A percentile compares a stretch with the other conserved stretches of the same genome.
Conservation (phyloP, 1,284 basidiomycete species). For the Trametes sp. region DNA sequence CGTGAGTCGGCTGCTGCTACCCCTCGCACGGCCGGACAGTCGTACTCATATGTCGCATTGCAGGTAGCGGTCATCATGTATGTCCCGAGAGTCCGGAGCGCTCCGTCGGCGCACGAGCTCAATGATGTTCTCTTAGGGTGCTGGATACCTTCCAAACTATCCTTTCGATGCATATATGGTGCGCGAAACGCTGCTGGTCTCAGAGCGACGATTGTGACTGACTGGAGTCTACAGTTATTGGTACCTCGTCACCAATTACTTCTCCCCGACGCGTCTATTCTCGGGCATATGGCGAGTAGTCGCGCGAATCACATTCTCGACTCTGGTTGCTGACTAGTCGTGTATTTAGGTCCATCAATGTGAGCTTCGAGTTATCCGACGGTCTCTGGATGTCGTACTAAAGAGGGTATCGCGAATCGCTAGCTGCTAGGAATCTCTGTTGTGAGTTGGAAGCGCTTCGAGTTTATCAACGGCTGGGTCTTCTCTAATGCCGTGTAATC, state of each 20-base stretch:
- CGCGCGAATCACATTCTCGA: neutral
- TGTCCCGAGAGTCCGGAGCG: neutral
- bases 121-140: neutral
- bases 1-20: neutral
- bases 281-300: slow-evolving; percentile 2
- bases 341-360: neutral
- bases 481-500: too few species aligned
- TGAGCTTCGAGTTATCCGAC: neutral
- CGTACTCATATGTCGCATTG: neutral
- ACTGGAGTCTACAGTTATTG: slow-evolving; percentile 1
- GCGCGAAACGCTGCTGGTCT: neutral
- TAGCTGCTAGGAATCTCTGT: neutral
- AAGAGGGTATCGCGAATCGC: neutral
- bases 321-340: neutral
- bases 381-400: neutral
- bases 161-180: slow-evolving; percentile 17
- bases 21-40: too few species aligned
- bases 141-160: slow-evolving; percentile 12
- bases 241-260: slow-evolving; percentile 10
- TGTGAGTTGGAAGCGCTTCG: too few species aligned
- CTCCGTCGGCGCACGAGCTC: neutral
- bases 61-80: slow-evolving; percentile 6
- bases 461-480: too few species aligned
- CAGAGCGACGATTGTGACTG: neutral
- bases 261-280: slow-evolving; percentile 1